A percentile compares a stretch with the other conserved stretches of the same genome.
phyloP scores from a whole-genome alignment of 2,329 filamentous ascomycete genomes.

The Xylaria sp. region DNA sequence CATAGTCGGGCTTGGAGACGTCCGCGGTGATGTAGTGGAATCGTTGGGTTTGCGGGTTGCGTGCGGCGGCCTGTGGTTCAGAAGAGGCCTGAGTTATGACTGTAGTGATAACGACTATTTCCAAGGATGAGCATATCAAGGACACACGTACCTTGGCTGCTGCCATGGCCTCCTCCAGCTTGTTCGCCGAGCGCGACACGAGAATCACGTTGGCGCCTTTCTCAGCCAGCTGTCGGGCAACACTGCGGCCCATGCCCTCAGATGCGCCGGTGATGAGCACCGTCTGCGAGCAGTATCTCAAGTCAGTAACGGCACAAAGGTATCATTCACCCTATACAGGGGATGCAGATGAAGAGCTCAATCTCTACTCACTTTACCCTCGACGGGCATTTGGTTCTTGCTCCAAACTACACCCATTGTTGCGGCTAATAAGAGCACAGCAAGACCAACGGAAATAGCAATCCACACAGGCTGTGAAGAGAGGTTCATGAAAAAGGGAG shows the following conservation, averaged over 20 bases:
- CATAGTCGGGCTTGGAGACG: slow-evolving; percentile 76
- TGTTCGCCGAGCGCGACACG: slow-evolving; percentile 79
- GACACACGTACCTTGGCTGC: slow-evolving; percentile 51
- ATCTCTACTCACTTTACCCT: slow-evolving; percentile 74
- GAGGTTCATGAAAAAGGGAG: slow-evolving; percentile 39
- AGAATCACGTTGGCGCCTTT: slow-evolving; percentile 91
- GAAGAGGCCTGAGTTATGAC: slow-evolving; percentile 29
- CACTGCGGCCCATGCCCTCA: slow-evolving; percentile 87
- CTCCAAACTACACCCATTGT: slow-evolving; percentile 75
- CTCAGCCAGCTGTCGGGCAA: slow-evolving; percentile 77
- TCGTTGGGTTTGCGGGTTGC: slow-evolving; percentile 73
- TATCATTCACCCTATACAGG: not conserved
- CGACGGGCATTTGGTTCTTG: slow-evolving; percentile 83
- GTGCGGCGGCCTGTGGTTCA: slow-evolving; percentile 70
- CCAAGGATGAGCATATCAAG: not conserved
- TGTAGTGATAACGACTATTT: not conserved
- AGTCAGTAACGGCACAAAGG: slow-evolving; percentile 37
- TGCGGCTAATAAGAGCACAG: slow-evolving; percentile 52
- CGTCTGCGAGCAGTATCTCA: slow-evolving; percentile 67
- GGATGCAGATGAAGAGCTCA: slow-evolving; percentile 1
- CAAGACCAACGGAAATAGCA: slow-evolving; percentile 45
- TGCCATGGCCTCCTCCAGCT: slow-evolving; percentile 77
- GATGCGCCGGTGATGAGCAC: slow-evolving; percentile 91
- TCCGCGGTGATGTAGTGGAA: slow-evolving; percentile 90
- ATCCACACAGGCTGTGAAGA: slow-evolving; percentile 37